Evolutionary conservation across 2,329 filamentous ascomycete genomes (phyloP).

Genomic region (Harringtonia aguacate): DNA sequence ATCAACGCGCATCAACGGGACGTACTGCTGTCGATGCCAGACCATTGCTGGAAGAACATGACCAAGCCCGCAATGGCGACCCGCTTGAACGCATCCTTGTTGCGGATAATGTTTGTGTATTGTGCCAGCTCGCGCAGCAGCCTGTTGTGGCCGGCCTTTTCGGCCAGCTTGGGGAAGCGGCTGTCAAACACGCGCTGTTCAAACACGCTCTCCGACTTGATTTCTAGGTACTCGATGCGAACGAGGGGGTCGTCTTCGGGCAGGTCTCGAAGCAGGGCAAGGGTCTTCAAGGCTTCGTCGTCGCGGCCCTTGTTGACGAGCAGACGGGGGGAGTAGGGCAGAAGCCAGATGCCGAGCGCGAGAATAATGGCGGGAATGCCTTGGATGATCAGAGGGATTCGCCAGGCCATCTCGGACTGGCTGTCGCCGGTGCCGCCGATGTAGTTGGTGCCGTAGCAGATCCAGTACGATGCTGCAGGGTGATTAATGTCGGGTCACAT

Average conservation of each 20-base stretch:
- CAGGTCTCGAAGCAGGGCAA: slow-evolving; percentile 19
- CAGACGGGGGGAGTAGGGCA: slow-evolving; percentile 39
- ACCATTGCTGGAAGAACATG: neutral
- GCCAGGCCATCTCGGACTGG: slow-evolving; percentile 25
- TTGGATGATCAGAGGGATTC: slow-evolving; percentile 34
- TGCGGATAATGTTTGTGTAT: slow-evolving; percentile 36
- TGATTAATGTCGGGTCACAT: too few species aligned
- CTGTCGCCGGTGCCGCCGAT: too few species aligned
- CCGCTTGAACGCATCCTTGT: slow-evolving; percentile 39
- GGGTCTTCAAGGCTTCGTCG: slow-evolving; percentile 13
- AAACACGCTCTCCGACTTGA: slow-evolving; percentile 47
- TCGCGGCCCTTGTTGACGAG: slow-evolving; percentile 26
- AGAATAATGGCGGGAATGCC: slow-evolving; percentile 25
- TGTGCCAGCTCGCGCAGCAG: slow-evolving; percentile 30
- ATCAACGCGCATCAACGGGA: neutral
- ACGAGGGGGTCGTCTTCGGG: slow-evolving; percentile 22
- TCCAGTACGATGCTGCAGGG: too few species aligned
- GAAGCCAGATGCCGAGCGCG: slow-evolving; percentile 25
- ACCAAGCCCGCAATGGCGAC: slow-evolving; percentile 21
- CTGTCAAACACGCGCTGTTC: slow-evolving; percentile 52
- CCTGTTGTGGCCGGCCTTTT: too few species aligned
- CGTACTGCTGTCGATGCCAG: neutral
- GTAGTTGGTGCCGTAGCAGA: neutral
- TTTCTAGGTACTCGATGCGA: slow-evolving; percentile 33
- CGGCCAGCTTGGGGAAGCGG: slow-evolving; percentile 59